Evolutionary conservation across 1,139 yeast genomes (phyloP).

Genomic region (Magnusiomyces fungicola): DNA sequence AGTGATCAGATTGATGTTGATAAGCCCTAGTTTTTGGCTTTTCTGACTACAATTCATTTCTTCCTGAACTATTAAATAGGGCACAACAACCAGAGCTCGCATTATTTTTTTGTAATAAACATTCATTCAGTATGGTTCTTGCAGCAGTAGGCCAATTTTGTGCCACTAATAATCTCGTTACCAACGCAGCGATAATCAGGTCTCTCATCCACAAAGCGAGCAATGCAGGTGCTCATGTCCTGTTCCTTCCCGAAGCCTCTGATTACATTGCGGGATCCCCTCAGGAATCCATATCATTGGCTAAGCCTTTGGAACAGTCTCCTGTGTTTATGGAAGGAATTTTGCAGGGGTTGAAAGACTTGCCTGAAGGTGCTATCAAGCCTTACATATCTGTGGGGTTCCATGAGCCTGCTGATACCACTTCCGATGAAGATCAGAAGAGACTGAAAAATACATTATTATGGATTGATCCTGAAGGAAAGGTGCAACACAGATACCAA

Average conservation of each 20-base stretch:
- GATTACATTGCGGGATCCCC: conserved; percentile 77
- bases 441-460: conserved; percentile 65
- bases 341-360: conserved; percentile 39
- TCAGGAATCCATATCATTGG: conserved; percentile 54
- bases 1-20: too few relatives aligned
- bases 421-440: conserved; percentile 2
- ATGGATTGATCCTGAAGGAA: conserved; percentile 62
- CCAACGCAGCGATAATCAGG: conserved; percentile 53
- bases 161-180: conserved; percentile 54
- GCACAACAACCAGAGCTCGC: too few relatives aligned
- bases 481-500: conserved; percentile 60
- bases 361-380: conserved; percentile 27
- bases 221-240: conserved; percentile 47
- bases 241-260: conserved; percentile 89
- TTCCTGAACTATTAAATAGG: too few relatives aligned
- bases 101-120: too few relatives aligned
- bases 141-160: conserved; percentile 87
- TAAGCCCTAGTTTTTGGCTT: too few relatives aligned
- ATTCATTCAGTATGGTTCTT: conserved; percentile 42
- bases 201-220: conserved; percentile 59
- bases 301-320: conserved; percentile 42
- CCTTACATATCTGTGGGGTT: conserved; percentile 62
- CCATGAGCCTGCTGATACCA: conserved; percentile 57
- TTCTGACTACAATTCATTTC: too few relatives aligned
- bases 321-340: conserved; percentile 46